A percentile compares a stretch with the other conserved stretches of the same genome.
Conservation (phyloP, 352 stramenopile genomes). For the Pythium utonaiense region DNA sequence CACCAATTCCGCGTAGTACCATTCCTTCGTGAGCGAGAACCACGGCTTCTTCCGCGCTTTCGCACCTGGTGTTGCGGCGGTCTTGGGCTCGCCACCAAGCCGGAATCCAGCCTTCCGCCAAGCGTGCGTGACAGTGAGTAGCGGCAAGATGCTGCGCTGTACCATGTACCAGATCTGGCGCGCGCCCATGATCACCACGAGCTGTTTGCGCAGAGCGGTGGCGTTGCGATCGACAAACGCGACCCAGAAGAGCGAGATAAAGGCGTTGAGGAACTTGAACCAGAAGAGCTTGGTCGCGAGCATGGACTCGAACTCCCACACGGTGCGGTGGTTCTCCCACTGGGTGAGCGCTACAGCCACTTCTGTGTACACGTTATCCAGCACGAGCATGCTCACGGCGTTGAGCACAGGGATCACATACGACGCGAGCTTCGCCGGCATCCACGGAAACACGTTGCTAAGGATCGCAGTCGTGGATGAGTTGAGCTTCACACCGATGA, state of each 20-base stretch:
- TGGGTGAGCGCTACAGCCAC: constrained; percentile 50
- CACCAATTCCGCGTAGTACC: constrained; percentile 47
- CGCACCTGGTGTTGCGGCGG: background rate
- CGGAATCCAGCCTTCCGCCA: constrained; percentile 46
- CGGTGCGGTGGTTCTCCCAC: constrained; percentile 81
- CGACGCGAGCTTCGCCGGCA: constrained; percentile 33
- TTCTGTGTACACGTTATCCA: constrained; percentile 67
- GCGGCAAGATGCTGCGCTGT: constrained; percentile 47
- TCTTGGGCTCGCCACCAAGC: constrained; percentile 10
- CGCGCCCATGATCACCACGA: constrained; percentile 68
- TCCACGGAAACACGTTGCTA: constrained; percentile 29
- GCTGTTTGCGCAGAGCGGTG: constrained; percentile 48
- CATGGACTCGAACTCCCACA: constrained; percentile 77
- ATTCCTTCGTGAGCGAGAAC: constrained; percentile 42
- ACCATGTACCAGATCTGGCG: constrained; percentile 67
- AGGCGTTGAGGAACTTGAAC: constrained; percentile 84
- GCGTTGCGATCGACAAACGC: constrained; percentile 64
- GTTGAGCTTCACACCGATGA: constrained; percentile 50
- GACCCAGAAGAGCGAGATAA: constrained; percentile 79
- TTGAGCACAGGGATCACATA: constrained; percentile 68
- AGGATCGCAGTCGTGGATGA: constrained; percentile 27
- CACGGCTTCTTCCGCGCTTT: background rate
- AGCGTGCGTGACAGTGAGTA: constrained; percentile 40
- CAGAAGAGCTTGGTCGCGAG: constrained; percentile 73
- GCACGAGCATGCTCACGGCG: constrained; percentile 62